A percentile compares a stretch with the other conserved stretches of the same genome.
These are phyloP conservation scores for Solanum verrucosum DNA, from an alignment of 257 asterid genomes.

Conservation along the genomic window DNA sequence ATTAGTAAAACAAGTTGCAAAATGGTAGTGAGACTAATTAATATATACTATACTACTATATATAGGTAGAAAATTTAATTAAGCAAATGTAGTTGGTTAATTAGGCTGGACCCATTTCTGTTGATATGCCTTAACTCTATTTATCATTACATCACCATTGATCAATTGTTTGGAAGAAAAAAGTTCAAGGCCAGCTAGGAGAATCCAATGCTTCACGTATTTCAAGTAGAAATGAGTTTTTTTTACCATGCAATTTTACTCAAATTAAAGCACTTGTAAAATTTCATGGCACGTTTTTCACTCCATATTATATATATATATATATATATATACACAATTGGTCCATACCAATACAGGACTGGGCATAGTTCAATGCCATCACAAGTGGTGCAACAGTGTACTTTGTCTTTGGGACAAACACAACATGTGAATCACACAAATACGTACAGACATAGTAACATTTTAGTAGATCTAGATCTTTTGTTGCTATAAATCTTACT, in stretches of 20 bases:
- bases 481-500: neutral
- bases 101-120: neutral
- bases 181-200: constrained; percentile 1
- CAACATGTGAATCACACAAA: neutral
- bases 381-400: neutral
- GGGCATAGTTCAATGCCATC: neutral
- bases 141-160: neutral
- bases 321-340: neutral
- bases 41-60: neutral
- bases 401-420: neutral
- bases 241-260: neutral
- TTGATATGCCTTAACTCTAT: neutral
- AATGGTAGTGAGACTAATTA: neutral
- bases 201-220: constrained; percentile 9
- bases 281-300: neutral
- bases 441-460: neutral
- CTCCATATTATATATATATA: neutral
- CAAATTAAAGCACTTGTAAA: neutral
- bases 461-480: neutral
- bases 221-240: neutral
- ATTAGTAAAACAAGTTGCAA: neutral
- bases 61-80: neutral
- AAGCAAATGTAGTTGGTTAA: neutral
- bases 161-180: neutral
- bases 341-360: neutral